Evolutionary conservation across 495 filamentous ascomycete species (phyloP).

Genomic region (Hypomontagnella monticulosa): DNA sequence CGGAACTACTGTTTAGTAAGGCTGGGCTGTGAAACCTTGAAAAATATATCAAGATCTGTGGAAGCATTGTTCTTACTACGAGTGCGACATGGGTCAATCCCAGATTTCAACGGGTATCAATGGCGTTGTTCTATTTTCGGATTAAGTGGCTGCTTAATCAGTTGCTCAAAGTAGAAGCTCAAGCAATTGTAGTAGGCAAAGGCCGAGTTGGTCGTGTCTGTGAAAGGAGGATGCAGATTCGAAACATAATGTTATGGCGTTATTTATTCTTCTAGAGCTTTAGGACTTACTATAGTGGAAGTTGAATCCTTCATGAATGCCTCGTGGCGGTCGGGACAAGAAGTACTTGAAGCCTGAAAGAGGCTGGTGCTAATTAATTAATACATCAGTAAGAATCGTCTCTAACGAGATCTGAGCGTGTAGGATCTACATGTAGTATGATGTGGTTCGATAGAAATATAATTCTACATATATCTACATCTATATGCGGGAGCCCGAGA

Average conservation of each 20-base stretch:
- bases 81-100: background rate
- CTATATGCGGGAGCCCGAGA: slow-evolving; percentile 16
- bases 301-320: background rate
- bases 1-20: no score
- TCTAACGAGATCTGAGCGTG: background rate
- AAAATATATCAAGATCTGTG: slow-evolving; percentile 14
- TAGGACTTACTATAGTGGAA: no score
- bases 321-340: background rate
- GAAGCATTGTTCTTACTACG: background rate
- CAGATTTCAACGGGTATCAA: slow-evolving; percentile 2
- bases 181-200: background rate
- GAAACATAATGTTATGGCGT: background rate
- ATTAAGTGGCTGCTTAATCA: background rate
- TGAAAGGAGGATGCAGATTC: slow-evolving; percentile 16
- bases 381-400: no score
- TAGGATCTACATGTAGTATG: no score
- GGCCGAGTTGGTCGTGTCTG: background rate
- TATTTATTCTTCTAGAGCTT: no score
- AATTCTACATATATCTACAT: background rate
- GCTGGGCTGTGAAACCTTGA: slow-evolving; percentile 1
- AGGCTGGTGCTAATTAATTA: background rate
- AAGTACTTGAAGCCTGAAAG: background rate
- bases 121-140: slow-evolving; percentile 33
- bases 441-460: no score
- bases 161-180: slow-evolving; percentile 21